Percentiles rank a stretch among this genome's conserved stretches.
These are phyloP conservation scores for Leccinum ponderosum DNA, from an alignment of 1,284 basidiomycete genomes.

Conservation along the genomic window DNA sequence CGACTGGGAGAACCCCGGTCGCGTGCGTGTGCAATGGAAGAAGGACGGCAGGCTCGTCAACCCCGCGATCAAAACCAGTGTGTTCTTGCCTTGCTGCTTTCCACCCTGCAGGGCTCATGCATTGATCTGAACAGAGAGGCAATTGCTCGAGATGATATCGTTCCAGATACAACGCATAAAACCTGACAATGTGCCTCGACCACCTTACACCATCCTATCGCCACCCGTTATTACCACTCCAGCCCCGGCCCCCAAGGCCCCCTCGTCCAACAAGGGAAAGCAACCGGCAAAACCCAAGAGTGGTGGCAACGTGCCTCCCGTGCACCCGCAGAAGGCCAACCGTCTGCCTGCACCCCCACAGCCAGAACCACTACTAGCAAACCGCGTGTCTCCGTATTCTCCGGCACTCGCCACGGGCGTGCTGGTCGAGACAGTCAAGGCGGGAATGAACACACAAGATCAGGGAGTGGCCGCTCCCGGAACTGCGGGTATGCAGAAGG, in stretches of 20 bases:
- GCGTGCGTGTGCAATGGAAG: slow-evolving; percentile 90
- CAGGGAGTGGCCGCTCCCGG: slow-evolving; percentile 37
- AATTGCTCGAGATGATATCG: slow-evolving; percentile 76
- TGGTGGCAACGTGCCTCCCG: slow-evolving; percentile 24
- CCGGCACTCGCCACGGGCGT: slow-evolving; percentile 73
- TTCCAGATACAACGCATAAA: slow-evolving; percentile 74
- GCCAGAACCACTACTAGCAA: slow-evolving; percentile 53
- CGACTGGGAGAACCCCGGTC: slow-evolving; percentile 96
- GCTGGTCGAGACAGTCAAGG: slow-evolving; percentile 75
- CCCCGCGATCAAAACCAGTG: slow-evolving; percentile 77
- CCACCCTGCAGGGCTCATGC: neutral
- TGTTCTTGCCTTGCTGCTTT: slow-evolving; percentile 33
- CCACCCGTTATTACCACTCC: slow-evolving; percentile 14
- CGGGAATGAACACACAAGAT: slow-evolving; percentile 71
- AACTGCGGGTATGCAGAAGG: slow-evolving; percentile 53
- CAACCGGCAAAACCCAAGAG: slow-evolving; percentile 43
- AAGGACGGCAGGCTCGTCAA: slow-evolving; percentile 78
- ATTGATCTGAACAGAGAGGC: slow-evolving; percentile 61
- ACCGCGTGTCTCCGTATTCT: slow-evolving; percentile 62
- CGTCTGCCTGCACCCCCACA: slow-evolving; percentile 51
- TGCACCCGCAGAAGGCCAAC: slow-evolving; percentile 28
- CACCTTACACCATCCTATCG: slow-evolving; percentile 50
- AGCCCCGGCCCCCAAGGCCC: slow-evolving; percentile 29
- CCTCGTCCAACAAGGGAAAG: slow-evolving; percentile 42
- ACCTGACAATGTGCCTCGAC: slow-evolving; percentile 68